Conservation (phyloP, 169 alveolate species). For the Plasmodium berghei region DNA sequence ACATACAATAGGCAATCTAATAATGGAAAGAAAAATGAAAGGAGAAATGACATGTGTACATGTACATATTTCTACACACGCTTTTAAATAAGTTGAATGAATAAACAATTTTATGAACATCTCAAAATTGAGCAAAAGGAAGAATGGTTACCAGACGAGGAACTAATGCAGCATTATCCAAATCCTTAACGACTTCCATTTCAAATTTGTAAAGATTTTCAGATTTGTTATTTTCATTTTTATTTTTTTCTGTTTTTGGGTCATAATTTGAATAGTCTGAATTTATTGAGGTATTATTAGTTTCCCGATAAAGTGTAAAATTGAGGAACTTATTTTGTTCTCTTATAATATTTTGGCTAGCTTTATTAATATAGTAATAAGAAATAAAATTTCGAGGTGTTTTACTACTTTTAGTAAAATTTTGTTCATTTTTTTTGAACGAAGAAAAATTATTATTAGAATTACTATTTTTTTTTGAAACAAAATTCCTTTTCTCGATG, state of each 20-base stretch:
- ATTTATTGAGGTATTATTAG: background rate
- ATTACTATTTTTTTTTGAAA: background rate
- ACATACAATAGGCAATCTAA: constrained; percentile 81
- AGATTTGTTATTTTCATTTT: background rate
- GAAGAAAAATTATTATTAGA: background rate
- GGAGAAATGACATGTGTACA: background rate
- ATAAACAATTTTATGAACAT: background rate
- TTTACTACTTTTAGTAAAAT: background rate
- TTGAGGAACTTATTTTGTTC: constrained; percentile 23
- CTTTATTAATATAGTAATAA: constrained; percentile 24
- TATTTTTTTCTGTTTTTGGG: background rate
- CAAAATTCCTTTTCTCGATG: background rate
- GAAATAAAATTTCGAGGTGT: background rate
- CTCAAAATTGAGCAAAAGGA: background rate
- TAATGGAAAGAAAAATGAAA: constrained; percentile 24
- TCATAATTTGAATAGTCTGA: background rate
- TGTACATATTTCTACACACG: background rate
- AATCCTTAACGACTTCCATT: constrained; percentile 23
- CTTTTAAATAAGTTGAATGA: background rate
- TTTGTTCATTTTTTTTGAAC: background rate
- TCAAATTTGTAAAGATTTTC: background rate
- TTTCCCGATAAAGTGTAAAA: background rate
- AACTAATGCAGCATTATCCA: constrained; percentile 32
- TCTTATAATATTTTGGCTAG: constrained; percentile 17
- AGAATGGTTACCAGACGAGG: constrained; percentile 34